A percentile compares a stretch with the other conserved stretches of the same genome.
These are phyloP conservation scores for Raffaelea albimanens DNA, from an alignment of 2,329 filamentous ascomycete genomes.

Conservation along the genomic window DNA sequence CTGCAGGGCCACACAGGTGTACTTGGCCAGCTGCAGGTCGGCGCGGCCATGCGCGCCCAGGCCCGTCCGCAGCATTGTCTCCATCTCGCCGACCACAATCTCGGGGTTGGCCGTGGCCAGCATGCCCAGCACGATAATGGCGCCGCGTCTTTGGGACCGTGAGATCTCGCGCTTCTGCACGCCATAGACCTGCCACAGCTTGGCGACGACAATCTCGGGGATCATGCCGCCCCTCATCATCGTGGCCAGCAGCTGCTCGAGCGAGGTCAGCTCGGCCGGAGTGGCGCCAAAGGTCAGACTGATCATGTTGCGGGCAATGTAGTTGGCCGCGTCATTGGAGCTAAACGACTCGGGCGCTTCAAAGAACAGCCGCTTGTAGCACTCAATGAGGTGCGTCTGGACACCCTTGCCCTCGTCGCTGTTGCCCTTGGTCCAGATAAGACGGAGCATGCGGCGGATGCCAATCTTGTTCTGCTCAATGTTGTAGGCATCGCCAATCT, in stretches of 20 bases:
- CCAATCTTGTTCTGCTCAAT: slow-evolving; percentile 87
- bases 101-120: slow-evolving; percentile 85
- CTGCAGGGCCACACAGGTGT: slow-evolving; percentile 85
- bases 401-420: slow-evolving; percentile 98
- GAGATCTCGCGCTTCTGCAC: slow-evolving; percentile 92
- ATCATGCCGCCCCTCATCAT: slow-evolving; percentile 96
- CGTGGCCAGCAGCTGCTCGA: slow-evolving; percentile 88
- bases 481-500: slow-evolving; percentile 90
- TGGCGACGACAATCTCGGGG: slow-evolving; percentile 75
- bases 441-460: slow-evolving; percentile 86
- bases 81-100: slow-evolving; percentile 90
- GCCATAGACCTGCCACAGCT: slow-evolving; percentile 96
- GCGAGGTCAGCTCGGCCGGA: slow-evolving; percentile 84
- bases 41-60: slow-evolving; percentile 69
- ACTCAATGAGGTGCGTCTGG: slow-evolving; percentile 92
- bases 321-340: slow-evolving; percentile 85
- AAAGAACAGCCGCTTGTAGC: slow-evolving; percentile 92
- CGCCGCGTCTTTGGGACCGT: slow-evolving; percentile 76
- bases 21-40: slow-evolving; percentile 85
- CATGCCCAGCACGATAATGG: slow-evolving; percentile 97
- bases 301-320: slow-evolving; percentile 97
- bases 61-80: slow-evolving; percentile 85
- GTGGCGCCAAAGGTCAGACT: slow-evolving; percentile 94
- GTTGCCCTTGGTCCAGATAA: slow-evolving; percentile 99
- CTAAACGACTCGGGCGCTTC: slow-evolving; percentile 85